These are phyloP conservation scores for Komagataella kurtzmanii DNA, from an alignment of 805 yeast genomes.

Conservation along the genomic window DNA sequence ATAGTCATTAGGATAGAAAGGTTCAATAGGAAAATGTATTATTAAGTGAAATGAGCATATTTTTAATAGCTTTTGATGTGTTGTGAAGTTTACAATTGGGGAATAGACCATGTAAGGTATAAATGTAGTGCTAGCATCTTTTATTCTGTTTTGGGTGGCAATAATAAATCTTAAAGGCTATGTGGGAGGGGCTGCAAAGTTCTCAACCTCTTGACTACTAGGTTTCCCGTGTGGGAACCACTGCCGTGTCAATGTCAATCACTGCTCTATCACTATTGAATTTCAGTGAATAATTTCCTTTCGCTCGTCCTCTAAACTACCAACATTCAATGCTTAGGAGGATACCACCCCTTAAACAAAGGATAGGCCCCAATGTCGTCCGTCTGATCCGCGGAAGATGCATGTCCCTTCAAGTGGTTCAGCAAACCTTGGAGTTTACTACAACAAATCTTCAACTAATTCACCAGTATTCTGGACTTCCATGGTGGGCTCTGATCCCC, in stretches of 20 bases:
- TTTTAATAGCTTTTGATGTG: not conserved
- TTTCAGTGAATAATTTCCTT: not conserved
- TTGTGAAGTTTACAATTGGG: not conserved
- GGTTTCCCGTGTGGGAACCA: too few relatives aligned
- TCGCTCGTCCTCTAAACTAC: not conserved
- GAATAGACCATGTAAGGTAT: not conserved
- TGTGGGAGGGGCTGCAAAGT: not conserved
- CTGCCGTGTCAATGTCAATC: too few relatives aligned
- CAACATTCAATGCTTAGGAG: not conserved
- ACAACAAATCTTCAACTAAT: conserved; percentile 21
- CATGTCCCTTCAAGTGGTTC: not conserved
- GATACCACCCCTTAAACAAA: not conserved
- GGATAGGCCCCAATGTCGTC: not conserved
- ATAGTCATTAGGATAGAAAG: conserved; percentile 18
- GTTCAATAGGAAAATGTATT: conserved; percentile 24
- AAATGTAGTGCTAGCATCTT: not conserved
- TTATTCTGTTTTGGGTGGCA: not conserved
- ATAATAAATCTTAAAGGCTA: not conserved
- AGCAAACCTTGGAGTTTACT: not conserved
- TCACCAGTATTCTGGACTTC: conserved; percentile 48
- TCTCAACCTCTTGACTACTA: not conserved
- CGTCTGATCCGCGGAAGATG: not conserved
- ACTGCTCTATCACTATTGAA: too few relatives aligned
- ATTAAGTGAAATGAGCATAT: conserved; percentile 3
- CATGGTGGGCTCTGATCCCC: conserved; percentile 82